Conservation (phyloP, 169 alveolate genomes). For the Cyclospora cayetanensis region DNA sequence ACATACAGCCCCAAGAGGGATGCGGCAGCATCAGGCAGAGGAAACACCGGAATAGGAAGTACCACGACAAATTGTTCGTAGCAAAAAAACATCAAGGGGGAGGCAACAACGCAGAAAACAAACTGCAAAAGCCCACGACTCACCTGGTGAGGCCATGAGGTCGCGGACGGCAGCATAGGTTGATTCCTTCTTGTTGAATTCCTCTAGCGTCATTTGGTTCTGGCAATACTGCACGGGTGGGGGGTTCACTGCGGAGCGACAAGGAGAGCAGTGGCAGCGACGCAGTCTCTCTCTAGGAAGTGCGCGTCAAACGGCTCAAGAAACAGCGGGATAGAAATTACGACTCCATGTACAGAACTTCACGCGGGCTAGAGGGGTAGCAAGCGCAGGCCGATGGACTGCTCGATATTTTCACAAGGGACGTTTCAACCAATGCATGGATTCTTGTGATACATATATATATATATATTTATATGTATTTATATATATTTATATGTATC, state of each 20-base stretch:
- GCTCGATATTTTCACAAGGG: too few species aligned
- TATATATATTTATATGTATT: too few species aligned
- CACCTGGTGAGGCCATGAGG: slow-evolving; percentile 42
- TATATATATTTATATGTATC: too few species aligned
- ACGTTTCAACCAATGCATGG: too few species aligned
- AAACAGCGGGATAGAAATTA: too few species aligned
- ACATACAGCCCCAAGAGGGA: neutral
- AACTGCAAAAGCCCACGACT: neutral
- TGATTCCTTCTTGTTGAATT: neutral
- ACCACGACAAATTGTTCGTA: neutral
- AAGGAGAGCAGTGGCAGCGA: too few species aligned
- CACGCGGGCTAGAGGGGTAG: too few species aligned
- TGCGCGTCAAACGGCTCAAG: too few species aligned
- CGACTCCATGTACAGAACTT: too few species aligned
- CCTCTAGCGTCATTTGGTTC: slow-evolving; percentile 48
- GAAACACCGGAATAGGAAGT: neutral
- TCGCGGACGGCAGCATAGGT: slow-evolving; percentile 29
- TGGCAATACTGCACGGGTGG: slow-evolving; percentile 23
- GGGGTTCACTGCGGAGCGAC: slow-evolving; percentile 16
- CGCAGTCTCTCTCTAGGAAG: too few species aligned
- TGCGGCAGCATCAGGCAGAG: neutral
- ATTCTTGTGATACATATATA: too few species aligned
- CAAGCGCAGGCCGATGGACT: too few species aligned
- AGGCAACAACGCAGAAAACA: neutral
- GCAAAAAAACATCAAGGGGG: neutral